Evolutionary conservation across 192 early-diverging fungal genomes (phyloP), one percentile per base, ranked within the genome.

Genomic region (Rhizoclosmatium sp.): DNA sequence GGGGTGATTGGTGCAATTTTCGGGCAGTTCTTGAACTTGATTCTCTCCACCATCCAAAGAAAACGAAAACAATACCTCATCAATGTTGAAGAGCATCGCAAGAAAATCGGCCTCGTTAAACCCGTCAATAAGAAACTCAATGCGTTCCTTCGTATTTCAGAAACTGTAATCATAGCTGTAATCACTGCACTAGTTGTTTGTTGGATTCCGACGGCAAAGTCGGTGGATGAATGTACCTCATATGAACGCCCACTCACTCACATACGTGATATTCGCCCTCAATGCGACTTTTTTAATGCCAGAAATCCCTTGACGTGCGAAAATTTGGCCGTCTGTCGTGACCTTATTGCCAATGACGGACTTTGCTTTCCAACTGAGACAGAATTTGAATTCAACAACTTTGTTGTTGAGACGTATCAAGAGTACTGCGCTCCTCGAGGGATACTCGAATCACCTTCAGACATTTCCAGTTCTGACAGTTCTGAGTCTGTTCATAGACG

Each of bases 121-220:
- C 76, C 76, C 5, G 42, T 66, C 64, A 48, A 68, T 14, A 65
- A 66, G 14, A 42, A 69, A 19, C 21, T 42, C 9, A 78, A 66
- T 40, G 44, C 65, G 2, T 48, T 66, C 31, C 58, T 78, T 41
- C 64, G 81, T 14, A 1, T 85, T 7, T 5, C 64, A 21, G 84
- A 85, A 47, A 79, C 83, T 12, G 69, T 47, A 16, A 47, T 80
- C 21, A 69, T 85, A 4, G 74, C 70, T 39, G 41, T 83, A 41
- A 73, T 80, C 40, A 85, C 84, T 7, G 75, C 64, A 16, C 21
- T 81, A 10, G 59, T 85, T 47, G 81, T 82, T n/a, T 69, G 78
- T 14, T 54, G 82, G 42, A 3, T 85, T 9, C 84, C 84, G 3
- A 47, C 62, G 41, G 46, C 47, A 42, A 21, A 44, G 5, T 60